phyloP scores from a whole-genome alignment of 768 basidiomycete genomes.

The Termitomyces sp. region DNA sequence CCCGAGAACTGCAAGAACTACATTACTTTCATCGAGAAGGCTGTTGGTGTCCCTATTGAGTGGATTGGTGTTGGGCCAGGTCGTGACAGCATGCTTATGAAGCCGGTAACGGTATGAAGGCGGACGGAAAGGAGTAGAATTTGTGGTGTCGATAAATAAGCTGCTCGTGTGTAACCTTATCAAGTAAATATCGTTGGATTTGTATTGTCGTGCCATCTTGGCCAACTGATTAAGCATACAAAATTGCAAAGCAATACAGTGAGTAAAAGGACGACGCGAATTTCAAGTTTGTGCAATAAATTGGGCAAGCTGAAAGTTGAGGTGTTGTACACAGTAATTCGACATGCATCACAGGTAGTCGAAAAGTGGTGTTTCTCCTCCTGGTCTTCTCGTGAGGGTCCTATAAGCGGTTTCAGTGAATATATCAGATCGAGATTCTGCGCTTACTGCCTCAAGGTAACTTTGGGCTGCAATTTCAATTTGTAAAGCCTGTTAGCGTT shows the following conservation, averaged over 20 bases:
- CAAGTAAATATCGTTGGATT: neutral
- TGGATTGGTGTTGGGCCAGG: conserved; percentile 95
- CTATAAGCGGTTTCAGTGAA: neutral
- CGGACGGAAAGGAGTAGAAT: neutral
- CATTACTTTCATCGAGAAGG: conserved; percentile 79
- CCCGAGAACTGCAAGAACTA: conserved; percentile 86
- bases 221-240: neutral
- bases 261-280: neutral
- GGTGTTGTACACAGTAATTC: too few relatives aligned
- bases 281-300: neutral
- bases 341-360: neutral
- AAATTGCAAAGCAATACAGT: neutral
- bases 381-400: neutral
- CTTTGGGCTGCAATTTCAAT: conserved; percentile 34
- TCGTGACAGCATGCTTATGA: conserved; percentile 65
- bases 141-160: neutral
- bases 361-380: neutral
- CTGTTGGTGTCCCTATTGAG: conserved; percentile 65
- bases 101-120: conserved; percentile 1
- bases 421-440: neutral
- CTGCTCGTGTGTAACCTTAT: conserved; percentile 3
- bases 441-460: neutral
- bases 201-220: neutral
- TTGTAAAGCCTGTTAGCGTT: conserved; percentile 63
- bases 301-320: neutral